A percentile compares a stretch with the other conserved stretches of the same genome.
Conservation (phyloP, 129 eudicot genomes). For the Pittosporum tobira region DNA sequence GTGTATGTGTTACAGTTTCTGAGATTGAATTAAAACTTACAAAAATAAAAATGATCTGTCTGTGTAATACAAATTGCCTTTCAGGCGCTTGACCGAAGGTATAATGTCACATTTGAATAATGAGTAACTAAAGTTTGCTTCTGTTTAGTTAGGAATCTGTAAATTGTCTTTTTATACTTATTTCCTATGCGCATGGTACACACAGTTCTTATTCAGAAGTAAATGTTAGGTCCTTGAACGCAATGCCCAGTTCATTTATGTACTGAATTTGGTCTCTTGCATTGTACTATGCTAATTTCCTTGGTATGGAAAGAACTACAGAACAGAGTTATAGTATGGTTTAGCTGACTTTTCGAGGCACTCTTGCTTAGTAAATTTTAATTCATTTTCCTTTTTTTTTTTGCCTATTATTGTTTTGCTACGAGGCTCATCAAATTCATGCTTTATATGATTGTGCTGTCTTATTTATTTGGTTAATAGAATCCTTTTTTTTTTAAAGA, state of each 20-base stretch:
- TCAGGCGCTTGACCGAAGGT: too few species aligned
- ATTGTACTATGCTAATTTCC: background rate
- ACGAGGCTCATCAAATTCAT: background rate
- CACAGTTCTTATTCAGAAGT: background rate
- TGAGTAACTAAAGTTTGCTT: too few species aligned
- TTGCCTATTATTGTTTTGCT: background rate
- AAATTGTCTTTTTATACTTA: too few species aligned
- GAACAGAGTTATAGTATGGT: background rate
- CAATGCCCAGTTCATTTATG: background rate
- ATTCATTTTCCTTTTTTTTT: background rate
- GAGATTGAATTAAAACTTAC: too few species aligned
- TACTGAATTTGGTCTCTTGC: background rate
- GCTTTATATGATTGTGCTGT: background rate
- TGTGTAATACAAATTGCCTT: too few species aligned
- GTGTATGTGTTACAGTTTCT: too few species aligned
- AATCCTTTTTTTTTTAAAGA: background rate
- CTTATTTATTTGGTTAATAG: background rate
- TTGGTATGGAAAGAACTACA: background rate
- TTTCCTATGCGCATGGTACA: too few species aligned
- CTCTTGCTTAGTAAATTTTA: background rate
- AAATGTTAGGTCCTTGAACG: background rate
- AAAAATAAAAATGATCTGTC: too few species aligned
- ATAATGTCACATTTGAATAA: too few species aligned
- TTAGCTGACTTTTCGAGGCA: slow-evolving; percentile 1
- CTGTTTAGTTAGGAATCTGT: too few species aligned